Evolutionary conservation across 768 basidiomycete genomes (phyloP).

Genomic region (Serendipita sp.): DNA sequence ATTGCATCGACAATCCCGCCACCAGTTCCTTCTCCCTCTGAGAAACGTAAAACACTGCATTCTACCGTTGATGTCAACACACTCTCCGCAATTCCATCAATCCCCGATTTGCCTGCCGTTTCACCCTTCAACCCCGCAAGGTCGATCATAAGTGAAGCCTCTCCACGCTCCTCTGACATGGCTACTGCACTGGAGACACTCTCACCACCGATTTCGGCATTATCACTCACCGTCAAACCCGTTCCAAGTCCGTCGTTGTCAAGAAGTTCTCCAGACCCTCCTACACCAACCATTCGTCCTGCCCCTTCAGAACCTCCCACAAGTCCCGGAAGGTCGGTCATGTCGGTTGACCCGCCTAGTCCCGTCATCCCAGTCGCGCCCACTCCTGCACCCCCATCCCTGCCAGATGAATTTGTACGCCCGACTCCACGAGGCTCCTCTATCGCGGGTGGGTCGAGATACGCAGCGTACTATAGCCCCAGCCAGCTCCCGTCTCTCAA

Average conservation of each 20-base stretch:
- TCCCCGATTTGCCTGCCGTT: background rate
- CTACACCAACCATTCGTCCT: background rate
- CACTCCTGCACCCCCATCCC: background rate
- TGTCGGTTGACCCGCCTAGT: no score
- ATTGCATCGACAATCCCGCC: background rate
- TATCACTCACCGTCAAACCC: background rate
- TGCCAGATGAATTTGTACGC: background rate
- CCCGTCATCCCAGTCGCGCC: no score
- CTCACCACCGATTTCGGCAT: background rate
- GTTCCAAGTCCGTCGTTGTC: background rate
- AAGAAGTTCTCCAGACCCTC: background rate
- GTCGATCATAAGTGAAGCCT: background rate
- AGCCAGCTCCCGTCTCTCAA: background rate
- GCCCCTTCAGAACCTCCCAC: background rate
- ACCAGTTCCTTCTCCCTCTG: background rate
- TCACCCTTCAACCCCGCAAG: background rate
- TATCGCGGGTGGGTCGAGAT: background rate
- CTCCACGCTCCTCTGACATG: background rate
- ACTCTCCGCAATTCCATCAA: background rate
- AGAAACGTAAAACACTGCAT: background rate
- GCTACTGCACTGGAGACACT: background rate
- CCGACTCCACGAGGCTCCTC: background rate
- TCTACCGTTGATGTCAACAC: background rate
- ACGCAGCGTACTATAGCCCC: slow-evolving; percentile 1
- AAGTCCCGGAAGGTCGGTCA: background rate